These are phyloP conservation scores for Exserohilum rostratum DNA, from an alignment of 2,329 filamentous ascomycete species.

Conservation along the genomic window DNA sequence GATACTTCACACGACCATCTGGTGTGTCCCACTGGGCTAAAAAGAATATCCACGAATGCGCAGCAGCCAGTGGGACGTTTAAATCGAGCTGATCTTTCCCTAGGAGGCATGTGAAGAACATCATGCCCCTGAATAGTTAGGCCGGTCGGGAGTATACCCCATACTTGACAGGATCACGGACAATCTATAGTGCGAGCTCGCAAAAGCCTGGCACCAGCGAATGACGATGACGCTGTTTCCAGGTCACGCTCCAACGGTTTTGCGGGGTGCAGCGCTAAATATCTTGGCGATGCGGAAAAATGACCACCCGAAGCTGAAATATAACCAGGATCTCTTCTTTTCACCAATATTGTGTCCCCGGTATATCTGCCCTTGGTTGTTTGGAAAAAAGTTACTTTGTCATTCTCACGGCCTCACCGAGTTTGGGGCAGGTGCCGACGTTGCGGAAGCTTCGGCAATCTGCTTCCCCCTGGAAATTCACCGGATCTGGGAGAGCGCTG, in stretches of 20 bases:
- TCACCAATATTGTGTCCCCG: neutral
- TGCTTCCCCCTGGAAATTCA: neutral
- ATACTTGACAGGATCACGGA: neutral
- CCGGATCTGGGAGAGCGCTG: neutral
- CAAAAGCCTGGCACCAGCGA: neutral
- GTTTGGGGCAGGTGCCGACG: too few species aligned
- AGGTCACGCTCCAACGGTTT: neutral
- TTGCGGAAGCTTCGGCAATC: too few species aligned
- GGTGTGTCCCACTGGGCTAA: neutral
- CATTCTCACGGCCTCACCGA: too few species aligned
- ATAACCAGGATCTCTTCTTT: neutral
- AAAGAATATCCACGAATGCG: conserved; percentile 16
- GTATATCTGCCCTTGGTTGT: neutral
- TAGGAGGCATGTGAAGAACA: neutral
- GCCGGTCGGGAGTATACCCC: conserved; percentile 1
- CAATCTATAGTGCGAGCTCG: neutral
- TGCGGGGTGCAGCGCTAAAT: conserved; percentile 8
- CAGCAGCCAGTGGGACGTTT: neutral
- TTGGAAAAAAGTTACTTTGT: too few species aligned
- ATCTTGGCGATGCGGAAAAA: conserved; percentile 4
- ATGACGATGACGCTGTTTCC: conserved; percentile 2
- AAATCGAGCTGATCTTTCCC: neutral
- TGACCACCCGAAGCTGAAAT: neutral
- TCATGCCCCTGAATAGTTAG: neutral
- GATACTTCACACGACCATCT: neutral